Evolutionary conservation across 495 filamentous ascomycete species (phyloP), one percentile per base, ranked within the genome.

Genomic region (Apiosordaria backusii): DNA sequence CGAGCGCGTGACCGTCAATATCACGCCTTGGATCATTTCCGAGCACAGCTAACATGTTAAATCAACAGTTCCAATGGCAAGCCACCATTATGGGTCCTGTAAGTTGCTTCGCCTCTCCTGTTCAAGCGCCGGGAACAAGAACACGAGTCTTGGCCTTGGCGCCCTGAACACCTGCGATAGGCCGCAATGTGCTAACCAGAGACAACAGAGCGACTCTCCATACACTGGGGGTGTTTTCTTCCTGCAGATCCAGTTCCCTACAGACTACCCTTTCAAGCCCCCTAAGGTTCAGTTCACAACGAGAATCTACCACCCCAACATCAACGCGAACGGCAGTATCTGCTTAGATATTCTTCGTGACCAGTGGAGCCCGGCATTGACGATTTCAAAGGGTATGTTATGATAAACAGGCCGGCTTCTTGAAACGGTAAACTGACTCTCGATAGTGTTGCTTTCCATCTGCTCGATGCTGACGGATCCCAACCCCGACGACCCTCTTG

Each of bases 281-380:
- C 95, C 95, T 63, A 99, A 99, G 87, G 95, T 99, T 81, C 97
- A 97, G 89, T 99, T 99, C 86, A 97, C 92, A 67, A 99, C 95
- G 62, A 89, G 95, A 73, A 98, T 99, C 85, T 98, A 99, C 78
- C 95, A 99, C 84, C 95, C 95, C 74, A 99, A 99, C 82, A 99
- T 99, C 92, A 99, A 99, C 85, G 96, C 92, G 69, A 99, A 99
- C 77, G 95, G 95, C 77, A 97, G 92, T 79, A 99, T 99, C 82
- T 99, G 95, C 80, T 82, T 99, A 73, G 95, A 99, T 76, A 99
- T 99, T 73, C 81, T 99, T 75, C 87, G 95, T 81, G 95, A 99
- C 78, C 95, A 99, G 83, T 99, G 95, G 95, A 97, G 93, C 79
- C 95, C 95, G 29, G 95, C 95, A 52, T 85, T 99, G 78, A 99